Evolutionary conservation across 2,329 filamentous ascomycete species (phyloP).

Genomic region (Xylaria arbuscula): DNA sequence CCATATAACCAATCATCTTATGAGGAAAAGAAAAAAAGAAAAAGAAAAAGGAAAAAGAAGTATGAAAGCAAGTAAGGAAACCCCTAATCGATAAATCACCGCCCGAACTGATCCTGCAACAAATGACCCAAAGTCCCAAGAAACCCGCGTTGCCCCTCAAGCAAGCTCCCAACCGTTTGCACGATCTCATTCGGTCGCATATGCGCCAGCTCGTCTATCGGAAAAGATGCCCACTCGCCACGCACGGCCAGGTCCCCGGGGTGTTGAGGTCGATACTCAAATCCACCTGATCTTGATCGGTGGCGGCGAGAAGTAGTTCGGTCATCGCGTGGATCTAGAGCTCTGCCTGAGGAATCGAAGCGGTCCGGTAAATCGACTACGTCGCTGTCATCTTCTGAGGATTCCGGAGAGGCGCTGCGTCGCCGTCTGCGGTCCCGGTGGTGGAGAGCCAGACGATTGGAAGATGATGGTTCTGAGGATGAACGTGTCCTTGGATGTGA

Average conservation of each 20-base stretch:
- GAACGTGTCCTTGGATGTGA: constrained; percentile 38
- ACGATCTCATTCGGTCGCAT: constrained; percentile 15
- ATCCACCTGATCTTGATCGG: constrained; percentile 29
- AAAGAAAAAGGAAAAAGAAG: too few relatives aligned
- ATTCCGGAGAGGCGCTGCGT: constrained; percentile 28
- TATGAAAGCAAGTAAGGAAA: too few relatives aligned
- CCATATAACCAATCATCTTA: too few relatives aligned
- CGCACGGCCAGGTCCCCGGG: constrained; percentile 27
- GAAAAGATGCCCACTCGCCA: constrained; percentile 32
- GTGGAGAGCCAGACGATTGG: constrained; percentile 32
- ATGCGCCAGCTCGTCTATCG: constrained; percentile 6
- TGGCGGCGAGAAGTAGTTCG: constrained; percentile 14
- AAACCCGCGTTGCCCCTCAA: constrained; percentile 32
- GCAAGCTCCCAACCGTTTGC: constrained; percentile 31
- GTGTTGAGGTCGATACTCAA: constrained; percentile 36
- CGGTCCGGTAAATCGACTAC: constrained; percentile 49
- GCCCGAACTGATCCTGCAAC: constrained; percentile 22
- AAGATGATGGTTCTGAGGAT: constrained; percentile 41
- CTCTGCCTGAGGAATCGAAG: constrained; percentile 47
- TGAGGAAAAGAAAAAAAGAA: too few relatives aligned
- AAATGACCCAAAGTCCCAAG: constrained; percentile 34
- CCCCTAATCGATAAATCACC: not conserved
- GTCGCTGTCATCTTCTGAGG: constrained; percentile 40
- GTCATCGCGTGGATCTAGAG: constrained; percentile 35
- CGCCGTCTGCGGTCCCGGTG: constrained; percentile 29